phyloP scores from a whole-genome alignment of 106 monocot species.

The Allium fistulosum region DNA sequence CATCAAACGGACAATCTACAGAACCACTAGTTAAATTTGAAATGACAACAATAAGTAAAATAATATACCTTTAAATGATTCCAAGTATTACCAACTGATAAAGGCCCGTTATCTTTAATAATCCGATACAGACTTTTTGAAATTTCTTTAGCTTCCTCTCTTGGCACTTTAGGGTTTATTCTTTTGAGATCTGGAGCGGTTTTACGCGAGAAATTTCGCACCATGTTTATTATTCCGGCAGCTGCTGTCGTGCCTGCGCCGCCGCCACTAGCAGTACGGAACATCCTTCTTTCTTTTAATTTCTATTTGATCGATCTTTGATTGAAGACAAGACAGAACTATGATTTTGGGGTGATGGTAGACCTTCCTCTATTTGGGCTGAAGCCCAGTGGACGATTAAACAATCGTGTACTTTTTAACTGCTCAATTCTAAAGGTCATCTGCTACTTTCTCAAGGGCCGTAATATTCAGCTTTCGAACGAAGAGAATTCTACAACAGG shows the following conservation, averaged over 20 bases:
- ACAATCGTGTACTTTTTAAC: no score
- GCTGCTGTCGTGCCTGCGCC: conserved; percentile 18
- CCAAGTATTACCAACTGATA: conserved; percentile 79
- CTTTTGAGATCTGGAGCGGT: conserved; percentile 33
- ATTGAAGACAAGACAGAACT: no score
- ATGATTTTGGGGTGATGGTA: no score
- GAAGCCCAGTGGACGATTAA: no score
- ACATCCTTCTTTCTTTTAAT: conserved; percentile 13
- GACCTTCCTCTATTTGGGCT: no score
- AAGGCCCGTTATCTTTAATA: conserved; percentile 68
- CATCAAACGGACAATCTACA: not conserved
- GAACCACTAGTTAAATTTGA: not conserved
- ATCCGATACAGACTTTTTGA: conserved; percentile 55
- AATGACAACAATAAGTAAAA: not conserved
- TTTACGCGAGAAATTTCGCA: conserved; percentile 66
- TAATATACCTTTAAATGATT: conserved; percentile 62
- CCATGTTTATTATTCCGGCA: conserved; percentile 16
- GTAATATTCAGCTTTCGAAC: no score
- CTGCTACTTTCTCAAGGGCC: no score
- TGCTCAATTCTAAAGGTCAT: no score
- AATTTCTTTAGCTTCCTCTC: conserved; percentile 72
- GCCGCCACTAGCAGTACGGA: conserved; percentile 24
- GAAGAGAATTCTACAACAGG: no score
- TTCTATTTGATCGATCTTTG: not conserved
- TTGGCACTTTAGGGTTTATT: conserved; percentile 88